Evolutionary conservation across 2,329 filamentous ascomycete genomes (phyloP).

Genomic region (Didymella sp.): DNA sequence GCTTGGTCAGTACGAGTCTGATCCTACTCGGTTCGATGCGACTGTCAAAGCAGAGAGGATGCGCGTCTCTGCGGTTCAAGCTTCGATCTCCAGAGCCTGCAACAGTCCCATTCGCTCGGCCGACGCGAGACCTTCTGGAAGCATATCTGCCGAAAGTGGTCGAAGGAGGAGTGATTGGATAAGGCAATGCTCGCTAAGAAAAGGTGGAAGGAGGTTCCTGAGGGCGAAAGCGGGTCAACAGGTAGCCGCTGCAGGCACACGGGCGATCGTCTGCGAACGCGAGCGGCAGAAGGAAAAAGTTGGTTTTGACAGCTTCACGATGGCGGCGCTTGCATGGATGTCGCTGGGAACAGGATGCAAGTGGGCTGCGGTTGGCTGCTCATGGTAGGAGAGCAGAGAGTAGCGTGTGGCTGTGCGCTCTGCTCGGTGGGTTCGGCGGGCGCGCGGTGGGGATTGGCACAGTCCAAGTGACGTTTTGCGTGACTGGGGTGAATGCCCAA

Average conservation of each 20-base stretch:
- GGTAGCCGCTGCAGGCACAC: constrained; percentile 43
- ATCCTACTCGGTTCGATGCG: neutral
- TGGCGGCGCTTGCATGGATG: constrained; percentile 21
- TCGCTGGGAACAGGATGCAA: constrained; percentile 15
- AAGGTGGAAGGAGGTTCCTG: constrained; percentile 29
- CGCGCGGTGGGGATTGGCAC: constrained; percentile 12
- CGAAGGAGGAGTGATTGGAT: constrained; percentile 25
- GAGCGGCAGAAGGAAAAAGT: constrained; percentile 22
- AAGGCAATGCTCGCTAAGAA: constrained; percentile 11
- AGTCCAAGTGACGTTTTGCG: constrained; percentile 19
- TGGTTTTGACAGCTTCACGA: constrained; percentile 19
- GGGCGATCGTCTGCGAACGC: constrained; percentile 31
- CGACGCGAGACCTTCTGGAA: constrained; percentile 26
- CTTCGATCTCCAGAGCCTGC: neutral
- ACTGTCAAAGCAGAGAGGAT: constrained; percentile 2
- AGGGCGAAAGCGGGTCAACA: constrained; percentile 38
- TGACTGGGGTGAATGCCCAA: constrained; percentile 22
- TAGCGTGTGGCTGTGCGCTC: constrained; percentile 25
- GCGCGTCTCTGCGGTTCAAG: neutral
- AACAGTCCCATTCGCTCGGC: constrained; percentile 26
- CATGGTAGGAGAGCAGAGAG: neutral
- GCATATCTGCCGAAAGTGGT: constrained; percentile 25
- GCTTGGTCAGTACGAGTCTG: neutral
- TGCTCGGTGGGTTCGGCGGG: constrained; percentile 4
- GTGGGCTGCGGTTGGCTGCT: constrained; percentile 21